These are phyloP conservation scores for Aspergillus hortae DNA, from an alignment of 2,329 filamentous ascomycete genomes.

Conservation along the genomic window DNA sequence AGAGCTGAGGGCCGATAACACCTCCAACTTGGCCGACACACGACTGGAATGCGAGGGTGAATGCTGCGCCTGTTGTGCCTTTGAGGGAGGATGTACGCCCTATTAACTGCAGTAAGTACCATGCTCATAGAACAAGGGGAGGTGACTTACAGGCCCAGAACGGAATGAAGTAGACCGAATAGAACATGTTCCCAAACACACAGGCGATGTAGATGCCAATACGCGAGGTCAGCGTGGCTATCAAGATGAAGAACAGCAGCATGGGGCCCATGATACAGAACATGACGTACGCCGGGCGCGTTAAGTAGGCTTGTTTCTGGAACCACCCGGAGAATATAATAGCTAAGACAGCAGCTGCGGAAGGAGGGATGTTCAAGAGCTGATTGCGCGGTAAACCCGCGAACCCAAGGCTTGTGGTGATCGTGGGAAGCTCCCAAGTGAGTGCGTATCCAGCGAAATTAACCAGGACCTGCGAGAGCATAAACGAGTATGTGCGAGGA, in stretches of 20 bases:
- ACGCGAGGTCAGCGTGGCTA: constrained; percentile 1
- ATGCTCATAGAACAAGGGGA: neutral
- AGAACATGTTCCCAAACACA: constrained; percentile 13
- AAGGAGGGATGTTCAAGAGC: constrained; percentile 10
- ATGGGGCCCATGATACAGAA: constrained; percentile 9
- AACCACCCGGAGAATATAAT: constrained; percentile 14
- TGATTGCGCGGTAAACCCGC: constrained; percentile 13
- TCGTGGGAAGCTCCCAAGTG: constrained; percentile 12
- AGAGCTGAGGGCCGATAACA: constrained; percentile 8
- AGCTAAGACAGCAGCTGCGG: constrained; percentile 6
- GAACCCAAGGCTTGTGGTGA: constrained; percentile 14
- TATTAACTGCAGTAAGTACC: neutral
- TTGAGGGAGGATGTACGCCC: constrained; percentile 3
- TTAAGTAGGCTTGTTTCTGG: constrained; percentile 9
- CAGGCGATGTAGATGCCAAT: constrained; percentile 12
- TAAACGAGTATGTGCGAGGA: constrained; percentile 11
- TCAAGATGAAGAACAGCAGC: constrained; percentile 11
- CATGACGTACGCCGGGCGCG: constrained; percentile 11
- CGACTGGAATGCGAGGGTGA: constrained; percentile 11
- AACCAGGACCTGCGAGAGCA: constrained; percentile 12
- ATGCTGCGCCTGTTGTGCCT: constrained; percentile 9
- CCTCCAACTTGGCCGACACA: constrained; percentile 13
- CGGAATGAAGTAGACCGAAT: constrained; percentile 12
- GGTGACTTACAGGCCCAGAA: constrained; percentile 13
- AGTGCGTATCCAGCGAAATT: constrained; percentile 13